Evolutionary conservation across 306 rosid genomes (phyloP).

Genomic region (Clitoria ternatea): DNA sequence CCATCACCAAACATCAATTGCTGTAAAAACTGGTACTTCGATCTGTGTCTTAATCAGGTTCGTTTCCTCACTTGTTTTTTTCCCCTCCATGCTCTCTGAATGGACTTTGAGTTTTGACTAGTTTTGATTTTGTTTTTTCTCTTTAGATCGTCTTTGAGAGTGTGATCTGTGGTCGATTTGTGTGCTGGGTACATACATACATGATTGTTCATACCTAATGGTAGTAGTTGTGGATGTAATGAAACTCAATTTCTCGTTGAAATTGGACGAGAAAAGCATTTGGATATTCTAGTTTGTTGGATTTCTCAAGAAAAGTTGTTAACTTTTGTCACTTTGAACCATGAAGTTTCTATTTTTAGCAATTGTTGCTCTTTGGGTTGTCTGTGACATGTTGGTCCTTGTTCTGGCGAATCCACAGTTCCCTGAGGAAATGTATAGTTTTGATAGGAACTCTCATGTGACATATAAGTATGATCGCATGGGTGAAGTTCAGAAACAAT

Average conservation of each 20-base stretch:
- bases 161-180: slow-evolving; percentile 18
- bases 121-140: neutral
- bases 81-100: neutral
- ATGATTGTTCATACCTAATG: slow-evolving; percentile 1
- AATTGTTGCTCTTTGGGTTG: slow-evolving; percentile 37
- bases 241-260: neutral
- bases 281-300: slow-evolving; percentile 10
- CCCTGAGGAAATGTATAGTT: slow-evolving; percentile 33
- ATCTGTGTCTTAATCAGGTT: slow-evolving; percentile 33
- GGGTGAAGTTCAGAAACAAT: slow-evolving; percentile 67
- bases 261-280: slow-evolving; percentile 7
- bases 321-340: slow-evolving; percentile 23
- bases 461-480: slow-evolving; percentile 55
- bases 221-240: slow-evolving; percentile 5
- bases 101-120: slow-evolving; percentile 1
- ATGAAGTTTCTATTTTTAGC: slow-evolving; percentile 50
- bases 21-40: neutral
- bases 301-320: neutral
- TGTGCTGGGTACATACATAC: slow-evolving; percentile 3
- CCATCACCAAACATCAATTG: neutral
- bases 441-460: slow-evolving; percentile 25
- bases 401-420: slow-evolving; percentile 37
- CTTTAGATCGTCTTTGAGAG: neutral
- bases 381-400: slow-evolving; percentile 41
- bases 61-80: slow-evolving; percentile 2